Evolutionary conservation across 257 asterid species (phyloP), one percentile per base, ranked within the genome.

Genomic region (Scutellaria baicalensis): DNA sequence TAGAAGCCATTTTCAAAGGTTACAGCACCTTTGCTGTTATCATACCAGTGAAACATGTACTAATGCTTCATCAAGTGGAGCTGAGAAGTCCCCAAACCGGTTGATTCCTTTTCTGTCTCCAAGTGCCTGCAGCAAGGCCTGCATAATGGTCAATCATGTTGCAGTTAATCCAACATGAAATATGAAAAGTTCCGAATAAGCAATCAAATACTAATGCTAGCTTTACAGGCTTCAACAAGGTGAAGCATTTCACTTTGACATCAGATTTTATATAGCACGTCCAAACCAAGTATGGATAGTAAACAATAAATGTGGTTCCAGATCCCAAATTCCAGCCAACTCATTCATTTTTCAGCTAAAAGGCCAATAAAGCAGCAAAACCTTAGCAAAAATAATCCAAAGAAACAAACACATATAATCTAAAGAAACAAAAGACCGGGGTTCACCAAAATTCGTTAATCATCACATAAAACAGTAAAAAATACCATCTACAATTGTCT

Each of bases 51-150:
- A 76, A 70, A 91, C 97, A 59, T 88, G 97, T 48, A 91, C 81
- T 42, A 87, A 85, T 71, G 97, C 94, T 82, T 91, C 97, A 73
- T 85, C 97, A 35, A 91, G 94, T 39, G 96, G 96, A 60, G 95
- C 95, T 12, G 97, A 85, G 80, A 91, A 91, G 83, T 89, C 91
- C 73, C 97, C 96, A 70, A 91, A 89, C 59, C 95, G 84, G 69
- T 85, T 82, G 72, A 89, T 89, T 75, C 97, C 97, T 71, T 84
- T 91, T 59, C 96, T 88, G 75, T 91, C 97, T 33, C 90, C 95
- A 62, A 89, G 96, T 58, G 96, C 93, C 77, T 85, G 85, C 81
- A 85, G 63, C 84, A 91, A 79, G 62, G 91, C 95, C 96, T 91
- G 80, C 75, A 79, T 20, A 20, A 72, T 12, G 39, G 43, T 23